phyloP scores from a whole-genome alignment of 2,329 filamentous ascomycete species.

The Salinomyces thailandicus region DNA sequence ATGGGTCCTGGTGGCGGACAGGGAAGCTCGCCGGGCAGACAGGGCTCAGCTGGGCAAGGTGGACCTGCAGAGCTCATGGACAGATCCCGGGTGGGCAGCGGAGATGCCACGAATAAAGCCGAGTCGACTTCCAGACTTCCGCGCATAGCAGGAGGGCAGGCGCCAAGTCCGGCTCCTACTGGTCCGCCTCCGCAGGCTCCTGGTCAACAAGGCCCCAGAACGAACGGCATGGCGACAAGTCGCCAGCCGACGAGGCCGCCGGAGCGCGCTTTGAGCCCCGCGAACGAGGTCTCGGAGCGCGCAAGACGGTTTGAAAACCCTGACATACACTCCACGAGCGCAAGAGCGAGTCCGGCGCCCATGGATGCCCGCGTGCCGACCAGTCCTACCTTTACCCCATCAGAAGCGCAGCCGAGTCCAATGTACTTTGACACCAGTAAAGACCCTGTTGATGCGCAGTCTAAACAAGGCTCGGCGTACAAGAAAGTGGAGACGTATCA shows the following conservation, averaged over 20 bases:
- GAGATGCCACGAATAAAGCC: slow-evolving; percentile 12
- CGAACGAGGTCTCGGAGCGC: slow-evolving; percentile 14
- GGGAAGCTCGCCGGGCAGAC: not conserved
- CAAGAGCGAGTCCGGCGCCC: slow-evolving; percentile 2
- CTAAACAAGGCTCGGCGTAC: slow-evolving; percentile 4
- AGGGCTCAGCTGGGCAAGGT: not conserved
- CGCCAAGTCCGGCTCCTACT: slow-evolving; percentile 44
- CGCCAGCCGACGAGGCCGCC: slow-evolving; percentile 21
- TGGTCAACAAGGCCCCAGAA: slow-evolving; percentile 30
- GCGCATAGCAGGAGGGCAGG: slow-evolving; percentile 25
- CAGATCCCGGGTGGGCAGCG: slow-evolving; percentile 17
- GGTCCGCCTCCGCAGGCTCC: slow-evolving; percentile 57
- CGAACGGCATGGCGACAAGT: slow-evolving; percentile 15
- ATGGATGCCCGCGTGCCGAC: slow-evolving; percentile 7
- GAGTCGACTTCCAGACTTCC: slow-evolving; percentile 47
- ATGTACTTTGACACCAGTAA: slow-evolving; percentile 1
- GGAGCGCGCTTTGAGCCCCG: slow-evolving; percentile 23
- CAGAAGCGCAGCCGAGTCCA: slow-evolving; percentile 1
- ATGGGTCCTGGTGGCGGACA: not conserved
- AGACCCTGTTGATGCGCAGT: slow-evolving; percentile 1
- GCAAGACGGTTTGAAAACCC: slow-evolving; percentile 17
- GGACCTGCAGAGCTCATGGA: slow-evolving; percentile 18
- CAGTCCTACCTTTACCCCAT: slow-evolving; percentile 10
- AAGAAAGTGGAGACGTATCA: slow-evolving; percentile 23
- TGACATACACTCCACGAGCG: slow-evolving; percentile 1